Conservation (phyloP, 2,329 filamentous ascomycete species). For the Neoscytalidium dimidiatum region DNA sequence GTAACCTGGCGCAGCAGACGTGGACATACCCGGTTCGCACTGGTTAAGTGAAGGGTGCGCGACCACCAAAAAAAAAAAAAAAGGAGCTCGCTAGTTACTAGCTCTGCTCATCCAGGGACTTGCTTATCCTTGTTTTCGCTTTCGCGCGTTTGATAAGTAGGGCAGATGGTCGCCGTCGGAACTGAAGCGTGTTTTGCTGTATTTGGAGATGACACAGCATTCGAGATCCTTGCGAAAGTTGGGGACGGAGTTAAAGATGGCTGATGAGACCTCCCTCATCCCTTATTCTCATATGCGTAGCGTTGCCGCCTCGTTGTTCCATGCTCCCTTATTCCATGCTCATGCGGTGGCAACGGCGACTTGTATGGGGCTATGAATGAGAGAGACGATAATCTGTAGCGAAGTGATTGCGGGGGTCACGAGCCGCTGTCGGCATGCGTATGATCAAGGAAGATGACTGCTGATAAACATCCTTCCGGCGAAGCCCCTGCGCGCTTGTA, state of each 20-base stretch:
- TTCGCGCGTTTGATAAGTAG: too few species aligned
- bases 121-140: too few species aligned
- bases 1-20: too few species aligned
- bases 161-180: not conserved
- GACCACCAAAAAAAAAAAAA: too few species aligned
- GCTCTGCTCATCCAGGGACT: too few species aligned
- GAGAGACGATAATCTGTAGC: not conserved
- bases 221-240: too few species aligned
- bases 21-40: too few species aligned
- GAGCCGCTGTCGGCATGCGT: not conserved
- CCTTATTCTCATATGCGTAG: not conserved
- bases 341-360: not conserved
- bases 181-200: not conserved
- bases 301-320: not conserved
- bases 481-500: not conserved
- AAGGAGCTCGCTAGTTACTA: too few species aligned
- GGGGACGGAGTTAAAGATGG: not conserved
- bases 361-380: not conserved
- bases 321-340: not conserved
- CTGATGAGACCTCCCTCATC: not conserved
- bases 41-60: too few species aligned
- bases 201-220: not conserved
- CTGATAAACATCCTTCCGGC: not conserved
- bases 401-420: not conserved
- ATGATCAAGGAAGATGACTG: not conserved